Evolutionary conservation across 805 yeast genomes (phyloP).

Genomic region (Myxozyma monticola): DNA sequence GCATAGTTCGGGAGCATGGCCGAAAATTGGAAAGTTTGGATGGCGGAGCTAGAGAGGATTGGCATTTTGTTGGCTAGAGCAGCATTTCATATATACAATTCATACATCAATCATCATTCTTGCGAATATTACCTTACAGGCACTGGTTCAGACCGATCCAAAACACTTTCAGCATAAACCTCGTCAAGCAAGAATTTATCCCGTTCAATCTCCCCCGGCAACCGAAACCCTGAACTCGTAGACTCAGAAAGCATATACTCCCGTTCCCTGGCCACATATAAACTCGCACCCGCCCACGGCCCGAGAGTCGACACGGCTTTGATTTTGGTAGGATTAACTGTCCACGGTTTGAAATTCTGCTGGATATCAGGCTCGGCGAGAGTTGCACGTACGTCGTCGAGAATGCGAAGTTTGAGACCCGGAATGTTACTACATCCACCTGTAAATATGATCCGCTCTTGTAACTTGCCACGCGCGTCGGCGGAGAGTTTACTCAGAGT

Average conservation of each 20-base stretch:
- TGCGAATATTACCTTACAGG: no score
- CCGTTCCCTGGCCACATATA: constrained; percentile 20
- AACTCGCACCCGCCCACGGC: constrained; percentile 29
- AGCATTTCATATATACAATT: no score
- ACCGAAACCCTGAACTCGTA: constrained; percentile 3
- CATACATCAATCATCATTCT: no score
- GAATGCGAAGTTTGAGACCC: constrained; percentile 12
- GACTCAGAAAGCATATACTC: constrained; percentile 2
- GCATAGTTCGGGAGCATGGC: constrained; percentile 14
- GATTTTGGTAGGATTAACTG: not conserved
- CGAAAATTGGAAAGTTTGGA: constrained; percentile 23
- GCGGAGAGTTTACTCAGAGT: not conserved
- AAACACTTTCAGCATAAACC: constrained; percentile 11
- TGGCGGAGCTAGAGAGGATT: constrained; percentile 20
- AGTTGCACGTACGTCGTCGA: constrained; percentile 8
- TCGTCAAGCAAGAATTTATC: constrained; percentile 17
- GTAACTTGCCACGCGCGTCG: constrained; percentile 17
- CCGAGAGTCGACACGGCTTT: constrained; percentile 19
- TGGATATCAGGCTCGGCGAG: not conserved
- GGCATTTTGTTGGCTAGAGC: no score
- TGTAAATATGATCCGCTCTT: constrained; percentile 11
- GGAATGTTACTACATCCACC: constrained; percentile 21
- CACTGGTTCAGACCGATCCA: constrained; percentile 35
- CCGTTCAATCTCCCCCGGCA: constrained; percentile 27
- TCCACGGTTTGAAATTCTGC: no score